Conservation (phyloP, 441 rosid species). For the Arabidopsis hybrid region DNA sequence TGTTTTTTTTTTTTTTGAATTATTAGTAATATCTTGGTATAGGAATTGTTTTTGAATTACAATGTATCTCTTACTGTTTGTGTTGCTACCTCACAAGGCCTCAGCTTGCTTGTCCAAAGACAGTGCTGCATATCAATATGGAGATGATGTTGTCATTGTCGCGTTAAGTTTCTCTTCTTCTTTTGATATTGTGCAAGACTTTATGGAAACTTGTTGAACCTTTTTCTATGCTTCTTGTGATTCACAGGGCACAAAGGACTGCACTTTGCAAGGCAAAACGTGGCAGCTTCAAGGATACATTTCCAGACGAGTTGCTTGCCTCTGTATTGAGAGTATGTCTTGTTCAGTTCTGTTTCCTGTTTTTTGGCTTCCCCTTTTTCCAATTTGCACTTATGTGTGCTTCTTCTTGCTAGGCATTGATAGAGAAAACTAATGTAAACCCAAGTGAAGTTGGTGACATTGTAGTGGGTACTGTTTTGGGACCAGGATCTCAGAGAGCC, state of each 20-base stretch:
- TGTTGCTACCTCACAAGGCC: conserved; percentile 51
- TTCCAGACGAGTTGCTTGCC: conserved; percentile 89
- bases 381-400: not conserved
- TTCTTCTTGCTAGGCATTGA: conserved; percentile 57
- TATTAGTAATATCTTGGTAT: not conserved
- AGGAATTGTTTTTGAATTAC: conserved; percentile 6
- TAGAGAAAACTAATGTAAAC: conserved; percentile 78
- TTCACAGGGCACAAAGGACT: conserved; percentile 79
- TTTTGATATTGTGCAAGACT: conserved; percentile 3
- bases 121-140: conserved; percentile 81
- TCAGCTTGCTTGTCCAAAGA: conserved; percentile 85
- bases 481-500: conserved; percentile 89
- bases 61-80: not conserved
- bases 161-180: conserved; percentile 61
- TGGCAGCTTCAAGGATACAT: conserved; percentile 94
- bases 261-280: conserved; percentile 88
- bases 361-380: not conserved
- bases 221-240: not conserved
- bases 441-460: conserved; percentile 96
- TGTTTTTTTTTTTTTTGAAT: not conserved
- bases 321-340: conserved; percentile 75
- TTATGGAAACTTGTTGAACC: not conserved
- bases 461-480: conserved; percentile 93
- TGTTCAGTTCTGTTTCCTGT: not conserved
- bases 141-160: conserved; percentile 90